These are phyloP conservation scores for Takashimella koratensis DNA, from an alignment of 1,284 basidiomycete species.

Conservation along the genomic window DNA sequence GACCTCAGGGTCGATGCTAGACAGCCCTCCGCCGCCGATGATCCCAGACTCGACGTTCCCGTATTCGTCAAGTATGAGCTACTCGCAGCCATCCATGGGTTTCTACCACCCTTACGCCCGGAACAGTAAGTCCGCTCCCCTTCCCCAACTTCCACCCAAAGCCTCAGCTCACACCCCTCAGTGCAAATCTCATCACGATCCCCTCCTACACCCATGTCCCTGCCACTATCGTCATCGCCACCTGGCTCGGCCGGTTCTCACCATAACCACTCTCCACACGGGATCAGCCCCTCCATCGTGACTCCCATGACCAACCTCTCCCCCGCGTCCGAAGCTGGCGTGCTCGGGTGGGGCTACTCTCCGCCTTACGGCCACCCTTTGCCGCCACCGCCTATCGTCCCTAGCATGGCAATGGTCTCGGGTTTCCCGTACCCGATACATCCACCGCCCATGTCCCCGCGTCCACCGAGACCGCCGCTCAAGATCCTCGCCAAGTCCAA, in stretches of 20 bases:
- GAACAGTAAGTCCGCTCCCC: not conserved
- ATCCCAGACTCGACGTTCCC: not conserved
- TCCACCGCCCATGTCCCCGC: not conserved
- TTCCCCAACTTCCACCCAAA: not conserved
- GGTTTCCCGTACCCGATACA: not conserved
- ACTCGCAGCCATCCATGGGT: not conserved
- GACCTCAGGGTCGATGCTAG: not conserved
- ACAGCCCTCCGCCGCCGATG: not conserved
- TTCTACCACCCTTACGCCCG: not conserved
- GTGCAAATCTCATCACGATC: not conserved
- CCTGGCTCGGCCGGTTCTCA: constrained; percentile 4
- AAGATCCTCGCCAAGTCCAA: constrained; percentile 1
- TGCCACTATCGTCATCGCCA: constrained; percentile 9
- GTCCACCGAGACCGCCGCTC: not conserved
- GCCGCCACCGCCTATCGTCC: constrained; percentile 2
- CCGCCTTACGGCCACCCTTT: not conserved
- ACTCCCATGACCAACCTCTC: not conserved
- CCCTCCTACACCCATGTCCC: constrained; percentile 3
- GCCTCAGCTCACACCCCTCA: not conserved
- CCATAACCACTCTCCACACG: not conserved
- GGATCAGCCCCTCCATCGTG: not conserved
- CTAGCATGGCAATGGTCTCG: constrained; percentile 1
- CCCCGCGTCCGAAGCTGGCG: not conserved
- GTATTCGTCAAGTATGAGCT: not conserved
- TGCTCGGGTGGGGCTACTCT: not conserved